Percentiles rank a stretch among this genome's conserved stretches.
These are phyloP conservation scores for Zymoseptoria brevis DNA, from an alignment of 2,329 filamentous ascomycete genomes.

Conservation along the genomic window DNA sequence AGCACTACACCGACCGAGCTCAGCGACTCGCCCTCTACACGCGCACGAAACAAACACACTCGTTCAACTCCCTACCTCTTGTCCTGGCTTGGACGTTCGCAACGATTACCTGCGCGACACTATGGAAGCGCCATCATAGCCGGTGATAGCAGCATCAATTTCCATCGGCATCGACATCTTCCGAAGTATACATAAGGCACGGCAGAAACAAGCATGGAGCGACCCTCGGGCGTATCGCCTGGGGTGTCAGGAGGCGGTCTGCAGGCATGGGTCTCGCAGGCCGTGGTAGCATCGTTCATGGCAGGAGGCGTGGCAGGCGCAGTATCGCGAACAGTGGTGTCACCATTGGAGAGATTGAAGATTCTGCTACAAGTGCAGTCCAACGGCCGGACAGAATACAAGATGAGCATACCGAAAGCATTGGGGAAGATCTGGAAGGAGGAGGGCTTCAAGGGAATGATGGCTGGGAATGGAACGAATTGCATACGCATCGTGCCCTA, in stretches of 20 bases:
- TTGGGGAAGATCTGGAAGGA: slow-evolving; percentile 93
- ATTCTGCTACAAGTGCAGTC: slow-evolving; percentile 97
- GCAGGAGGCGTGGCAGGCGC: slow-evolving; percentile 90
- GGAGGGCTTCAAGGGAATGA: slow-evolving; percentile 93
- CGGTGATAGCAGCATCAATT: not conserved
- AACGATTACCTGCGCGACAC: not conserved
- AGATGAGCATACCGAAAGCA: slow-evolving; percentile 81
- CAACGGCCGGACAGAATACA: slow-evolving; percentile 83
- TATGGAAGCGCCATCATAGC: not conserved
- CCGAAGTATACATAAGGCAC: not conserved
- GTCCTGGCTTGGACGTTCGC: not conserved
- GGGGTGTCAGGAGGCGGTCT: slow-evolving; percentile 6
- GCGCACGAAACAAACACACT: not conserved
- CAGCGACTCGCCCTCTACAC: not conserved
- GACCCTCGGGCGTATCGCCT: not conserved
- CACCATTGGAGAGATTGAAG: slow-evolving; percentile 88
- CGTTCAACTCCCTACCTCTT: not conserved
- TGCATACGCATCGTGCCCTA: slow-evolving; percentile 98
- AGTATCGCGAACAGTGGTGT: slow-evolving; percentile 95
- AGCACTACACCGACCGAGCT: not conserved
- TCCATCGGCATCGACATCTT: not conserved
- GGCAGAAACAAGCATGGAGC: not conserved
- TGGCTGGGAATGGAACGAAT: slow-evolving; percentile 96
- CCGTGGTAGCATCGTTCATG: slow-evolving; percentile 83
- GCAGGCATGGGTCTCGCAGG: slow-evolving; percentile 56